Evolutionary conservation across 176 grass and related monocot species (phyloP).

Genomic region (Bonia amplexicaulis): DNA sequence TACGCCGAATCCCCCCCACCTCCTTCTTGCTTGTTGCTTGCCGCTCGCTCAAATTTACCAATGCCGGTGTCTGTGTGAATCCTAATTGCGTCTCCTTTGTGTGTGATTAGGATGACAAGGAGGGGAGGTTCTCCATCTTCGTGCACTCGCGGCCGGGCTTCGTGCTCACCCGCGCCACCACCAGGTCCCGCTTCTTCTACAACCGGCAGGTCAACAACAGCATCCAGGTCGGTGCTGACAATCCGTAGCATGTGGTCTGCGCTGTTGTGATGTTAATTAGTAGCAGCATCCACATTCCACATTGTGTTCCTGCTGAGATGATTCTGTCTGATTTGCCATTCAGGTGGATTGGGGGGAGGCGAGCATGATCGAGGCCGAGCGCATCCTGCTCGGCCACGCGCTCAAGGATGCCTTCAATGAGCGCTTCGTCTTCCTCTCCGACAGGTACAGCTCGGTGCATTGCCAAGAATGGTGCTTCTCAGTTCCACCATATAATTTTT

Average conservation of each 20-base stretch:
- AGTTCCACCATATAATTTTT: neutral
- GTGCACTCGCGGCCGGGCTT: slow-evolving; percentile 95
- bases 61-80: neutral
- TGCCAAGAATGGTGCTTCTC: neutral
- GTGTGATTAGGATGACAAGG: slow-evolving; percentile 50
- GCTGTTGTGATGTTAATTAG: neutral
- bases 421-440: slow-evolving; percentile 90
- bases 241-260: neutral
- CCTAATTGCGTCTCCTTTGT: neutral
- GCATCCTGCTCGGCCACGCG: slow-evolving; percentile 72
- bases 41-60: neutral
- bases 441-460: slow-evolving; percentile 50
- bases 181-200: slow-evolving; percentile 73
- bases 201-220: slow-evolving; percentile 92
- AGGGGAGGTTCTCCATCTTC: slow-evolving; percentile 70
- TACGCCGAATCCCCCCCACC: neutral
- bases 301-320: neutral
- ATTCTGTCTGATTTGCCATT: neutral
- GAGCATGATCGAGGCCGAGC: slow-evolving; percentile 95
- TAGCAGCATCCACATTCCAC: neutral
- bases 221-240: slow-evolving; percentile 48
- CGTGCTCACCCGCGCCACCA: slow-evolving; percentile 72
- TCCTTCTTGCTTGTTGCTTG: neutral
- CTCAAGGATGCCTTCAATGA: slow-evolving; percentile 73
- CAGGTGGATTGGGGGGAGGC: slow-evolving; percentile 98